These are phyloP conservation scores for Oryza australiensis DNA, from an alignment of 176 grass and related monocot species.

Conservation along the genomic window DNA sequence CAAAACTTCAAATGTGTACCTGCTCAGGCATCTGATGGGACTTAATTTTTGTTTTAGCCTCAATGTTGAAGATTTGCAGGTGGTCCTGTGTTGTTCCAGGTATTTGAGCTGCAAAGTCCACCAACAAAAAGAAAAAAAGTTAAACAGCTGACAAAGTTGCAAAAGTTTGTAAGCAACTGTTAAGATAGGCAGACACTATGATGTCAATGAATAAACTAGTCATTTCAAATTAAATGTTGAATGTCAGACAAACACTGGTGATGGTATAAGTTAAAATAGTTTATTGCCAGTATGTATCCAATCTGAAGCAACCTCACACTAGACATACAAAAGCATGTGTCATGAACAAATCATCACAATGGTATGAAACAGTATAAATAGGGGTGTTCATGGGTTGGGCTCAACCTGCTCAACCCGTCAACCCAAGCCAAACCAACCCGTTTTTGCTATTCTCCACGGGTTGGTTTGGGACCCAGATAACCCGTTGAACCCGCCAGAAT, in stretches of 20 bases:
- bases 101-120: conserved; percentile 82
- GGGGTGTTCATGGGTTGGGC: too few species aligned
- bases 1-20: conserved; percentile 31
- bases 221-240: neutral
- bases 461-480: too few species aligned
- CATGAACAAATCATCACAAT: neutral
- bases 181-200: neutral
- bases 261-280: neutral
- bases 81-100: conserved; percentile 91
- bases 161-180: neutral
- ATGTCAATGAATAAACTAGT: neutral
- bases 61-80: conserved; percentile 97
- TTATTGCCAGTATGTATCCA: neutral
- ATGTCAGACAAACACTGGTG: neutral
- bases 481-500: too few species aligned
- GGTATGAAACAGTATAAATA: neutral
- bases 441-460: too few species aligned
- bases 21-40: conserved; percentile 97
- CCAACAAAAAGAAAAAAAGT: neutral
- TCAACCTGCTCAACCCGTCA: too few species aligned
- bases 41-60: conserved; percentile 93
- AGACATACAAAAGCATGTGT: neutral
- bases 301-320: neutral
- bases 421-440: too few species aligned
- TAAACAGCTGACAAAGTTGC: neutral